Evolutionary conservation across 345 rosid genomes (phyloP), one percentile per base, ranked within the genome.

Genomic region (Nasturtium officinale): DNA sequence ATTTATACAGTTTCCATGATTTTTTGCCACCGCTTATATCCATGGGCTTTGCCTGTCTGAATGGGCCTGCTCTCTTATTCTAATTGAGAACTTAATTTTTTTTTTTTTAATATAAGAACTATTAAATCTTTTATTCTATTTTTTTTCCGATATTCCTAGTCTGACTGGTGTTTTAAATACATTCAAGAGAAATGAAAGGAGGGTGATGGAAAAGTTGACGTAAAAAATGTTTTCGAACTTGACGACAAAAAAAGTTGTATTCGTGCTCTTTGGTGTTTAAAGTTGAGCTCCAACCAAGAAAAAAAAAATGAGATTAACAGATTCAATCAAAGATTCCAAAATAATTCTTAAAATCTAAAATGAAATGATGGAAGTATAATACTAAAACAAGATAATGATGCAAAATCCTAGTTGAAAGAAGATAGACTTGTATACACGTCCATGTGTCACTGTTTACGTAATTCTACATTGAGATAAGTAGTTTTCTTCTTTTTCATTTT

Each of bases 1-100:
- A 51, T 61, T 50, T 50, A 28, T 28, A 72, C 50, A 16, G 50
- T 48, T 35, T 30, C 20, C 21, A 8, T 40, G 13, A 33, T 26
- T 53, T 52, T 53, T 53, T 67, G 28, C 63, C 29, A 52, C 10
- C 33, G 9, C 11, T 43, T 42, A 52, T 46, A 20, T 62, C 7
- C 30, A 62, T 63, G 77, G 77, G 71, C 77, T 51, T 53, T 23
- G 28, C 26, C 17, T 9, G 28, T 35, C 17, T 9, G 20, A 69
- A 21, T 72, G 70, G 64, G 56, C 70, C 77, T 72, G 13, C 18
- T 52, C 69, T n/a, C n/a, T n/a, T n/a, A n/a, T n/a, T n/a, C n/a
- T n/a, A n/a, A n/a, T n/a, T n/a, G n/a, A n/a, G n/a, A n/a, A n/a
- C n/a, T n/a, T n/a, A n/a, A n/a, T n/a, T n/a, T n/a, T n/a, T n/a